A percentile compares a stretch with the other conserved stretches of the same genome.
These are phyloP conservation scores for Aureobasidium sp. DNA, from an alignment of 2,329 filamentous ascomycete genomes.

Conservation along the genomic window DNA sequence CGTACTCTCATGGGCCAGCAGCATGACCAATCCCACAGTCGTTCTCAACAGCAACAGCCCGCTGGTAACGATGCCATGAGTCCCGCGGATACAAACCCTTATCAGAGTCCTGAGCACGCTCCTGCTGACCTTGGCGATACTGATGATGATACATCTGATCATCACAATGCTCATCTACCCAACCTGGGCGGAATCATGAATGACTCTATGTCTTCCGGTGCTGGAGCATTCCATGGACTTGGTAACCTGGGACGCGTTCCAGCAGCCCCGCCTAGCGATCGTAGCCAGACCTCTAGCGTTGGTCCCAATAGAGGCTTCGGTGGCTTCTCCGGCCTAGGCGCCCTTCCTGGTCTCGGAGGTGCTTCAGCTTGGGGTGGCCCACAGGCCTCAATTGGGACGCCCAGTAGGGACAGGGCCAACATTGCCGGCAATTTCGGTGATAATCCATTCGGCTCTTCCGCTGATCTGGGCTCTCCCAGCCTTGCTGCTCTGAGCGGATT, in stretches of 20 bases:
- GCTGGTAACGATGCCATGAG: slow-evolving; percentile 62
- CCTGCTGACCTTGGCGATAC: slow-evolving; percentile 51
- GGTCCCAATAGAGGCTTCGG: slow-evolving; percentile 65
- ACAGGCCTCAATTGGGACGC: slow-evolving; percentile 67
- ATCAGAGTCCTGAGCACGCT: slow-evolving; percentile 78
- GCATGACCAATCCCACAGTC: slow-evolving; percentile 45
- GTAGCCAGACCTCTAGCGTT: slow-evolving; percentile 86
- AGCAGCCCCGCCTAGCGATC: slow-evolving; percentile 64
- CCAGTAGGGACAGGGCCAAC: slow-evolving; percentile 48
- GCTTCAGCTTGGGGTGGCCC: slow-evolving; percentile 52
- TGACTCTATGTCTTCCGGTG: slow-evolving; percentile 12
- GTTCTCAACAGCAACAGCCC: slow-evolving; percentile 32
- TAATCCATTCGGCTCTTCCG: slow-evolving; percentile 59
- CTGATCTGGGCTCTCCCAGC: slow-evolving; percentile 68
- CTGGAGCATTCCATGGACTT: slow-evolving; percentile 25
- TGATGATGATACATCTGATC: slow-evolving; percentile 22
- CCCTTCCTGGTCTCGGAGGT: slow-evolving; percentile 45
- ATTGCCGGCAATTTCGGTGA: slow-evolving; percentile 46
- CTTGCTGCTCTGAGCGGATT: slow-evolving; percentile 59
- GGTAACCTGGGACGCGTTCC: slow-evolving; percentile 30
- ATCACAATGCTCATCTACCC: slow-evolving; percentile 35
- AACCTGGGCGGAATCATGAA: slow-evolving; percentile 46
- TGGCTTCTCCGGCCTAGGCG: slow-evolving; percentile 47
- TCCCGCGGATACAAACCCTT: slow-evolving; percentile 93
- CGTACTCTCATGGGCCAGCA: slow-evolving; percentile 46